phyloP scores from a whole-genome alignment of 176 grass and related monocot genomes.

The Rhynchospora tenuis region DNA sequence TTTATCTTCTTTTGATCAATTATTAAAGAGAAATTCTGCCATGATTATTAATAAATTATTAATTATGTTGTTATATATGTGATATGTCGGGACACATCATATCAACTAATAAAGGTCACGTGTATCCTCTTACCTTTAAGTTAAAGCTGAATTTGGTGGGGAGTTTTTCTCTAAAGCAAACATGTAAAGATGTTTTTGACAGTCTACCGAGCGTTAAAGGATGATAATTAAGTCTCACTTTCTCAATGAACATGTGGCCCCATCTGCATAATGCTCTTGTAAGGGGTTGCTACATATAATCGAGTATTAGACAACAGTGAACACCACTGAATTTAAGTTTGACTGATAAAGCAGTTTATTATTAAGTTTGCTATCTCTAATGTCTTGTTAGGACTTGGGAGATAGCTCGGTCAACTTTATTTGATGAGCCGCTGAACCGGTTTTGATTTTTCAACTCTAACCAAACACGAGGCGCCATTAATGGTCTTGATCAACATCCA shows the following conservation, averaged over 20 bases:
- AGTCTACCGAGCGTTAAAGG: neutral
- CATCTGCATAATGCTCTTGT: neutral
- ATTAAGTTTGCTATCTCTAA: neutral
- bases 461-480: neutral
- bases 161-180: constrained; percentile 1
- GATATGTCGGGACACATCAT: neutral
- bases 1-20: too few species aligned
- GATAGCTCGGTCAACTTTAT: neutral
- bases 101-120: neutral
- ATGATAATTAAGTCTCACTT: neutral
- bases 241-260: neutral
- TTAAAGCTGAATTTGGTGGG: neutral
- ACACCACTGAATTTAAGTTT: neutral
- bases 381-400: too few species aligned
- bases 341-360: neutral
- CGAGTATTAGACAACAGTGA: neutral
- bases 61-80: neutral
- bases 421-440: neutral
- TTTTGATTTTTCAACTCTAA: neutral
- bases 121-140: neutral
- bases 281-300: neutral
- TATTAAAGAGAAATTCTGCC: too few species aligned
- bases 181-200: neutral
- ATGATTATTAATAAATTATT: too few species aligned
- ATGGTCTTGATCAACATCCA: neutral